Evolutionary conservation across 2,329 filamentous ascomycete genomes (phyloP), one percentile per base, ranked within the genome.

Genomic region (Hypoxylon sp.): DNA sequence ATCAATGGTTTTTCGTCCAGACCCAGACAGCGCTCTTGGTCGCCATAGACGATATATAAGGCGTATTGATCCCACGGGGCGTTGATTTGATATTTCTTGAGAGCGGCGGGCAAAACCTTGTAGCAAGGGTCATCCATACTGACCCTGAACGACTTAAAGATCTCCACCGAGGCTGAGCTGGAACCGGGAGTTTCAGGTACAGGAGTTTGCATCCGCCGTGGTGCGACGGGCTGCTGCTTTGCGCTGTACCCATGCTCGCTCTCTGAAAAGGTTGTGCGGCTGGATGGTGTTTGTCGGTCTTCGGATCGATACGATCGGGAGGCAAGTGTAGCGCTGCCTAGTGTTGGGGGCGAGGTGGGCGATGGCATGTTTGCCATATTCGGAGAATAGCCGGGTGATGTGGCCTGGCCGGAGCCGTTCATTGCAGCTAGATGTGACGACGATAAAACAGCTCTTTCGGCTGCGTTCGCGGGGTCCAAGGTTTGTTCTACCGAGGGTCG

Each of bases 31-130:
- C 94, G 87, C 75, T 99, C 94, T 72, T 97, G 91, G 66, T 97
- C 92, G n/a, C 94, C 94, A 64, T 97, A 96, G 3, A 99, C 94
- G 69, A 99, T 99, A 69, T 97, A 99, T 21, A 99, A 77, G 0
- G 94, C 93, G 69, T 99, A 99, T 67, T 97, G 91, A 63, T 95
- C 90, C 89, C 92, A 97, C 40, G 96, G 93, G 15, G 92, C 93
- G 61, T 95, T 93, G 76, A 99, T 99, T 68, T 97, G 94, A 75
- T 99, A 99, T 70, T 97, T 96, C 70, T 95, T 95, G 12, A 99
- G 81, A 2, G 94, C 94, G 11, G 95, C 94, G 1, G 94, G 94
- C 2, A 99, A 80, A 19, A 99, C 94, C 70, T 97, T 97, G 76
- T 96, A 89, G 75, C 94, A 99, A 2, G 94, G 94, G 67, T 99